Evolutionary conservation across 768 basidiomycete species (phyloP).

Genomic region (Naganishia antarctica): DNA sequence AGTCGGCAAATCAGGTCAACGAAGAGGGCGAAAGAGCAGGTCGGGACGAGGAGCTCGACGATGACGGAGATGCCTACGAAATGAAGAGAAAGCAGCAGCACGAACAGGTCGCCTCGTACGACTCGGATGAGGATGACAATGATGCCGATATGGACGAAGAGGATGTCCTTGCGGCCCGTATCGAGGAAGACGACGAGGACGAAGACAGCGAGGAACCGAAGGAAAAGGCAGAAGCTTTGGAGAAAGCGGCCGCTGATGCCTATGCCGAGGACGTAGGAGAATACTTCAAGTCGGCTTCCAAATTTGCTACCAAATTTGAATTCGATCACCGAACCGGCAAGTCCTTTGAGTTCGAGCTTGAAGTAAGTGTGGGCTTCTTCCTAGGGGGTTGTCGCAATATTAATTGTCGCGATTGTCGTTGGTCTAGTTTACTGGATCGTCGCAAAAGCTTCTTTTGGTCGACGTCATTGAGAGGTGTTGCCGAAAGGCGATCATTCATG

Average conservation of each 20-base stretch:
- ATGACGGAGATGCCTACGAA: constrained; percentile 56
- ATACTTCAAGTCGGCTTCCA: constrained; percentile 55
- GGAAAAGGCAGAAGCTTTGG: constrained; percentile 33
- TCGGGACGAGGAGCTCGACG: constrained; percentile 55
- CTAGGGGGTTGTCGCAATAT: neutral
- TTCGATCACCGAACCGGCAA: constrained; percentile 56
- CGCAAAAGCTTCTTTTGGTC: constrained; percentile 88
- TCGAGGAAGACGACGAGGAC: constrained; percentile 52
- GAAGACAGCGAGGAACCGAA: constrained; percentile 32
- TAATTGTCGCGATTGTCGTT: neutral
- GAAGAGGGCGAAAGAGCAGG: constrained; percentile 51
- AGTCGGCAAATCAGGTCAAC: constrained; percentile 50
- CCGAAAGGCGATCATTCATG: constrained; percentile 74
- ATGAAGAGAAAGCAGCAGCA: constrained; percentile 48
- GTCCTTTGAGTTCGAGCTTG: constrained; percentile 71
- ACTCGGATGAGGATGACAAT: constrained; percentile 59
- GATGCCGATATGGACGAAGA: constrained; percentile 77
- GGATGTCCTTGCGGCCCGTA: constrained; percentile 51
- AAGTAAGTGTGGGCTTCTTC: constrained; percentile 57
- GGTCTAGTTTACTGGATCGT: constrained; percentile 73
- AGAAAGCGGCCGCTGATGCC: constrained; percentile 33
- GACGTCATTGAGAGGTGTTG: constrained; percentile 87
- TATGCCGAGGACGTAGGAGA: constrained; percentile 43
- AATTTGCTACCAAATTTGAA: constrained; percentile 65
- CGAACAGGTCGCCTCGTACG: constrained; percentile 54